Evolutionary conservation across 2,329 filamentous ascomycete genomes (phyloP), one percentile per base, ranked within the genome.

Genomic region (Beauveria brongniartii): DNA sequence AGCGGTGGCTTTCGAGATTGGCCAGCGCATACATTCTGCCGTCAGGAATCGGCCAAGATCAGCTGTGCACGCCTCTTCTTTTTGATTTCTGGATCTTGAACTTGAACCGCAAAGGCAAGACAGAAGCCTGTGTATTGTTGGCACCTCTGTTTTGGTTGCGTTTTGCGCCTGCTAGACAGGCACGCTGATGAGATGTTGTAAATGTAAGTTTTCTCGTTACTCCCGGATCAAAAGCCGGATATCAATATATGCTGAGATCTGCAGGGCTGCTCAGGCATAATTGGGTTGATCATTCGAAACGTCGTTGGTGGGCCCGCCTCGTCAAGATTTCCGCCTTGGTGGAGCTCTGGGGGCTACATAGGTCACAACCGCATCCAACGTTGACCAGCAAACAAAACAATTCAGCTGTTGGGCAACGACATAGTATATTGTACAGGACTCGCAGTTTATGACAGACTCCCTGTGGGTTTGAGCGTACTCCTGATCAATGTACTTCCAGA

Each of bases 1-100:
- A 68, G 65, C 62, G 65, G 64, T 72, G 67, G 37, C 64, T 62
- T 56, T 74, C 73, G 59, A 69, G 59, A 62, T 68, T 69, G 62
- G 57, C 59, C 65, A 75, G 74, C 18, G 65, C 68, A 65, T 74
- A 75, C 72, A 75, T 72, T 48, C n/a, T 63, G 24, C 18, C 26
- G 24, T 50, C 16, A 5, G 7, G 7, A 20, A n/a, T 28, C 8
- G 40, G 6, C n/a, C 40, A n/a, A n/a, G 41, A 43, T 6, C 5
- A 37, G 34, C 5, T 43, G 41, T 43, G 41, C 41, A 7, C 9
- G 8, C 12, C 12, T 7, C 12, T 28, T 53, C n/a, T 40, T 53
- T 18, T 18, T 53, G 14, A 9, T 51, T 18, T 14, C 34, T 14
- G 14, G 34, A 16, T 37, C 34, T 37, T 37, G 12, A 37, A 37